Conservation (phyloP, 176 grass and related monocot species). For the Aegilops umbellulata region DNA sequence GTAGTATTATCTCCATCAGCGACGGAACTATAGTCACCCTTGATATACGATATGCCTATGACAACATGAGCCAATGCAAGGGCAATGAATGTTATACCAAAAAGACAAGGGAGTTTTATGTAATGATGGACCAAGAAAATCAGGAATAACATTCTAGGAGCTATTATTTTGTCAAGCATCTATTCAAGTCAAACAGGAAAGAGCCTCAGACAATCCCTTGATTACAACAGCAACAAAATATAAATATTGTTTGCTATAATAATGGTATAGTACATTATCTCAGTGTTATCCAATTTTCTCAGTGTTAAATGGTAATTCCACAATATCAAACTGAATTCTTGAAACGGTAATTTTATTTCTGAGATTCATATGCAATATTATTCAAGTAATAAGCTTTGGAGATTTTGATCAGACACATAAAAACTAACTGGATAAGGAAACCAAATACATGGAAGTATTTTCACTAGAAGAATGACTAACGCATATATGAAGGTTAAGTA, state of each 20-base stretch:
- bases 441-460: not conserved
- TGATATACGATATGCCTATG: slow-evolving; percentile 66
- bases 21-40: slow-evolving; percentile 82
- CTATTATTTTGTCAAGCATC: not conserved
- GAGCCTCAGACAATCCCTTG: not conserved
- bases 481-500: not conserved
- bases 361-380: not conserved
- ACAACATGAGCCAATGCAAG: slow-evolving; percentile 17
- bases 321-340: not conserved
- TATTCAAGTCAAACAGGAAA: not conserved
- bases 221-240: not conserved
- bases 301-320: not conserved
- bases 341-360: not conserved
- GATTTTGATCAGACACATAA: not conserved
- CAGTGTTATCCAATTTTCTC: not conserved
- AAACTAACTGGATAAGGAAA: not conserved
- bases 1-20: slow-evolving; percentile 62
- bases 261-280: not conserved
- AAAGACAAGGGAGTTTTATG: not conserved
- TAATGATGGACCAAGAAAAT: slow-evolving; percentile 14
- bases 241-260: not conserved
- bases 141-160: not conserved
- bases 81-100: slow-evolving; percentile 5
- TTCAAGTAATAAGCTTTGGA: not conserved
- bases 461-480: not conserved